These are phyloP conservation scores for Globisporangium abappressorium DNA, from an alignment of 352 stramenopile species.

Conservation along the genomic window DNA sequence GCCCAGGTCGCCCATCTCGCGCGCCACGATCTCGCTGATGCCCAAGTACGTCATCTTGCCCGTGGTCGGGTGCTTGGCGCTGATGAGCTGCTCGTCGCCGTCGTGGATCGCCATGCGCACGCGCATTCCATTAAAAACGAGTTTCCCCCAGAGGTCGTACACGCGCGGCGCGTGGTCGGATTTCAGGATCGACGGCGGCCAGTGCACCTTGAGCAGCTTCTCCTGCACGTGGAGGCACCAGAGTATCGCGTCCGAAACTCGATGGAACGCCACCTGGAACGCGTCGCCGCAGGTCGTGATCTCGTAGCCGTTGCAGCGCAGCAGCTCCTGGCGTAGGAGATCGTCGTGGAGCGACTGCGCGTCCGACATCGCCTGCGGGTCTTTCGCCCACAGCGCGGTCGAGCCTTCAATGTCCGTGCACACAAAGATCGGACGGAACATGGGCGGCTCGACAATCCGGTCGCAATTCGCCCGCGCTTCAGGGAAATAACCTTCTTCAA, in stretches of 20 bases:
- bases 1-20: constrained; percentile 64
- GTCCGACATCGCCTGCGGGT: constrained; percentile 48
- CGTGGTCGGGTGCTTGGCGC: constrained; percentile 64
- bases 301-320: constrained; percentile 67
- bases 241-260: constrained; percentile 52
- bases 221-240: constrained; percentile 68
- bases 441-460: constrained; percentile 45
- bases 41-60: constrained; percentile 79
- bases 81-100: constrained; percentile 58
- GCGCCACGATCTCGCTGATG: constrained; percentile 60
- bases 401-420: constrained; percentile 82
- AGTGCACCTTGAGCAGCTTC: constrained; percentile 55
- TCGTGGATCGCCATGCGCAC: constrained; percentile 82
- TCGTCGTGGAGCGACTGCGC: constrained; percentile 75
- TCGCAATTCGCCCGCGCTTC: constrained; percentile 31
- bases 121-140: constrained; percentile 67
- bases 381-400: constrained; percentile 57
- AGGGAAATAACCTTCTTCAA: constrained; percentile 59
- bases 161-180: constrained; percentile 37
- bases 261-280: constrained; percentile 81
- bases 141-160: constrained; percentile 51
- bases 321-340: constrained; percentile 51
- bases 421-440: constrained; percentile 65
- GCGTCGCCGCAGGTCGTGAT: constrained; percentile 77
- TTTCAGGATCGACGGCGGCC: constrained; percentile 48